A percentile compares a stretch with the other conserved stretches of the same genome.
Evolutionary conservation across 768 basidiomycete species (phyloP).

Genomic region (Macrolepiota fuliginosa): DNA sequence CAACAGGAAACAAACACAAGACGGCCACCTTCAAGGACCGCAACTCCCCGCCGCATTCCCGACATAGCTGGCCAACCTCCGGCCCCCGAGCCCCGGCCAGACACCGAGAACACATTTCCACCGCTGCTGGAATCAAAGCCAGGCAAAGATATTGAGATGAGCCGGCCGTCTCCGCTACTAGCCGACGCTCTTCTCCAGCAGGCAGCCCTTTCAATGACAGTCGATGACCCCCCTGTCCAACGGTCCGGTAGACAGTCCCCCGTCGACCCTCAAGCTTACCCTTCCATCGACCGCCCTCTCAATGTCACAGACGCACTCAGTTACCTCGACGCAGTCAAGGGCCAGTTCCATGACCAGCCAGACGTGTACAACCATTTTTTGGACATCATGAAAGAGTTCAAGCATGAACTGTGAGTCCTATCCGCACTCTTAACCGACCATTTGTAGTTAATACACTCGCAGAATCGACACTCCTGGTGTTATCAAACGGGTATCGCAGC

Average conservation of each 20-base stretch:
- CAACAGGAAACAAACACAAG: background rate
- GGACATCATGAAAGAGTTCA: constrained; percentile 99
- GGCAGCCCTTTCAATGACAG: constrained; percentile 42
- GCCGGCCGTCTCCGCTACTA: constrained; percentile 7
- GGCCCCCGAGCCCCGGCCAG: constrained; percentile 5
- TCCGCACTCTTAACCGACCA: background rate
- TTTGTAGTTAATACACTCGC: background rate
- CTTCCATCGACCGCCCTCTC: constrained; percentile 57
- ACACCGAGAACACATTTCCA: constrained; percentile 2
- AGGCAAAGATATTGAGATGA: constrained; percentile 9
- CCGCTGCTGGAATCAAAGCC: background rate
- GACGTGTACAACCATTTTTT: constrained; percentile 93
- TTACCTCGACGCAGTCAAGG: constrained; percentile 92
- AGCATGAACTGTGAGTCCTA: constrained; percentile 76
- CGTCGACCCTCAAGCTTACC: constrained; percentile 28
- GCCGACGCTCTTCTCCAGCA: constrained; percentile 4
- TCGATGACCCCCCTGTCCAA: constrained; percentile 20
- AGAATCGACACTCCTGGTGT: constrained; percentile 99
- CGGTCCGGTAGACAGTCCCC: constrained; percentile 23
- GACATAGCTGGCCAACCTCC: constrained; percentile 4
- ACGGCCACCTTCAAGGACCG: background rate
- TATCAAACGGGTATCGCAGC: constrained; percentile 89
- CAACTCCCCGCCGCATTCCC: constrained; percentile 8
- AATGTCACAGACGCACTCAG: constrained; percentile 93
- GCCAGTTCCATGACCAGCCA: constrained; percentile 88